phyloP scores from a whole-genome alignment of 768 basidiomycete genomes.

The Macrolepiota albuminosa region DNA sequence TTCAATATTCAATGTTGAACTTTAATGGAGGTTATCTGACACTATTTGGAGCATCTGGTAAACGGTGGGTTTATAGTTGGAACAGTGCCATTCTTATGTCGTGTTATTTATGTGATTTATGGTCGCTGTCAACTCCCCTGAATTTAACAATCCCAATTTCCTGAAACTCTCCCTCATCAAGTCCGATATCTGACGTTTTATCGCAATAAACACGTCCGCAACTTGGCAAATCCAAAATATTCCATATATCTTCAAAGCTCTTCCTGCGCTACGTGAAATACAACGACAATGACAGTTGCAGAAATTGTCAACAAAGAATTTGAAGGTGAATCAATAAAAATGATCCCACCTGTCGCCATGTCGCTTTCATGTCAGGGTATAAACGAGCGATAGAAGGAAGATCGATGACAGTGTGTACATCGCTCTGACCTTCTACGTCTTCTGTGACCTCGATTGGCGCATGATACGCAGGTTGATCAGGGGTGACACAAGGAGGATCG shows the following conservation, averaged over 20 bases:
- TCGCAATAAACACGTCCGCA: constrained; percentile 18
- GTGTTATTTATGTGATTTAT: neutral
- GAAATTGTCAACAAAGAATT: neutral
- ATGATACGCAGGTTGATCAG: neutral
- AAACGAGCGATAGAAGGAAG: constrained; percentile 1
- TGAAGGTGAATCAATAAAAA: neutral
- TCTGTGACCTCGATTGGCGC: neutral
- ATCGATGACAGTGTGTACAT: neutral
- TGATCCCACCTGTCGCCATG: constrained; percentile 9
- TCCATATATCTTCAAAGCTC: constrained; percentile 12
- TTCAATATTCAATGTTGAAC: too few species aligned
- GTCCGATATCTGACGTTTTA: neutral
- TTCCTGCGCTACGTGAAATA: constrained; percentile 14
- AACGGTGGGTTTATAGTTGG: too few species aligned
- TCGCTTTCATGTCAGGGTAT: constrained; percentile 7
- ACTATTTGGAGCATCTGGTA: too few species aligned
- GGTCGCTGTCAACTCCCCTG: neutral
- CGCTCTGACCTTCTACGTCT: neutral
- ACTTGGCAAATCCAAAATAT: constrained; percentile 14
- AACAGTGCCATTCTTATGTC: neutral
- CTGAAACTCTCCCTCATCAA: too few species aligned
- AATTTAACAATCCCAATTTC: neutral
- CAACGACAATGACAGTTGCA: neutral
- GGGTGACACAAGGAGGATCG: neutral
- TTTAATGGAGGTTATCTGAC: too few species aligned